Percentiles rank a stretch among this genome's conserved stretches.
Conservation (phyloP, 345 rosid genomes). For the Rhodomyrtus tomentosa region DNA sequence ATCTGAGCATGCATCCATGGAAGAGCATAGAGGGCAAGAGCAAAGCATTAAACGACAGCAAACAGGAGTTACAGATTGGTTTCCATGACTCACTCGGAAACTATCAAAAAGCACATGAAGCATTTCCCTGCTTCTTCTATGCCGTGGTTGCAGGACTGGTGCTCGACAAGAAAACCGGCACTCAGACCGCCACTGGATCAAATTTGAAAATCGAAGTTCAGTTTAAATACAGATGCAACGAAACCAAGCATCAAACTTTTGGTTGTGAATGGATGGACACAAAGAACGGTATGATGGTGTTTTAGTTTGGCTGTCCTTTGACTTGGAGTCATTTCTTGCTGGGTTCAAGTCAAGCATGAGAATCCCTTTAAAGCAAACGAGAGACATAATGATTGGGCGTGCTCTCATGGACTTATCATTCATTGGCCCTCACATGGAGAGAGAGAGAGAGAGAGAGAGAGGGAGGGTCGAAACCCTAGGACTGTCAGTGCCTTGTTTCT, state of each 20-base stretch:
- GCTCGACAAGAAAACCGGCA: neutral
- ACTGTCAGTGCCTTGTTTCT: neutral
- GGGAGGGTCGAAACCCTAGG: neutral
- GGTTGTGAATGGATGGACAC: neutral
- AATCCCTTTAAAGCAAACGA: neutral
- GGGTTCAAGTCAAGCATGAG: conserved; percentile 6
- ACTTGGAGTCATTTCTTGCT: neutral
- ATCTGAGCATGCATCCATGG: neutral
- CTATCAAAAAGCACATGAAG: neutral
- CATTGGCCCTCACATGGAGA: neutral
- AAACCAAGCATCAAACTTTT: neutral
- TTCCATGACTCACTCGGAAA: neutral
- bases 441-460: neutral
- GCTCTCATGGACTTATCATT: conserved; percentile 2
- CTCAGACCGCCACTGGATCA: neutral
- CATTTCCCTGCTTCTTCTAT: neutral
- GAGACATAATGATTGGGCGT: conserved; percentile 16
- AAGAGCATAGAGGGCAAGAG: neutral
- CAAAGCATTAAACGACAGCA: neutral
- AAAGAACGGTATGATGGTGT: neutral
- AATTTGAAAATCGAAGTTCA: neutral
- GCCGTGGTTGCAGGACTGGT: neutral
- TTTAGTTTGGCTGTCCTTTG: neutral
- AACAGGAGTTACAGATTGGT: neutral
- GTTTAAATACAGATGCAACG: neutral